A percentile compares a stretch with the other conserved stretches of the same genome.
These are phyloP conservation scores for Limnomonas spitsbergensis DNA, from an alignment of 139 green algal genomes.

Conservation along the genomic window DNA sequence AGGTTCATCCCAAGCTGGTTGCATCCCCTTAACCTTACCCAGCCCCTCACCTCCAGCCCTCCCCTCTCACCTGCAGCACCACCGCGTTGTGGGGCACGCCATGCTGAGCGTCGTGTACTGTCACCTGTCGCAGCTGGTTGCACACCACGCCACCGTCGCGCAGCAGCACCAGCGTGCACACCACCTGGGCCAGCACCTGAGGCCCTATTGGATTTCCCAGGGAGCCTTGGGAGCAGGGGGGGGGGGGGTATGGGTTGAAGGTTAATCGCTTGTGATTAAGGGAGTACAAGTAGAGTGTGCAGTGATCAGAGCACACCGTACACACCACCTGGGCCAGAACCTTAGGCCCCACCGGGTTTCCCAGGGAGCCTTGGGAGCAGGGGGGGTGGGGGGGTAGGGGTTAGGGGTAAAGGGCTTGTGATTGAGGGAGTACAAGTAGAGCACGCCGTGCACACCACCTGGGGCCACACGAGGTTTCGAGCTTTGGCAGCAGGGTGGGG, in stretches of 20 bases:
- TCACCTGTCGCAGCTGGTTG: slow-evolving; percentile 25
- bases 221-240: too few relatives aligned
- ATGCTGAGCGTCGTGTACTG: slow-evolving; percentile 27
- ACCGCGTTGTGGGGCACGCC: slow-evolving; percentile 30
- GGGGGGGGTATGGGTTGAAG: too few relatives aligned
- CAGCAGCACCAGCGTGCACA: slow-evolving; percentile 24
- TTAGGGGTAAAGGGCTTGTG: too few relatives aligned
- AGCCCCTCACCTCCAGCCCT: too few relatives aligned
- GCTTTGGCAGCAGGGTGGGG: too few relatives aligned
- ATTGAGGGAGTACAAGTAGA: neutral
- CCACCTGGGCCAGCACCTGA: slow-evolving; percentile 30
- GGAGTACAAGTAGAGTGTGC: neutral
- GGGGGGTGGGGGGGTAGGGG: too few relatives aligned
- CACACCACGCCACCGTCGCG: slow-evolving; percentile 5
- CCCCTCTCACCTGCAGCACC: slow-evolving; percentile 38
- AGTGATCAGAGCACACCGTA: neutral
- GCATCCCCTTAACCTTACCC: too few relatives aligned
- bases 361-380: neutral
- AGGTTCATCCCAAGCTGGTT: too few relatives aligned
- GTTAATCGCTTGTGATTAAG: too few relatives aligned
- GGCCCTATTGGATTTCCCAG: neutral
- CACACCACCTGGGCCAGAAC: slow-evolving; percentile 36
- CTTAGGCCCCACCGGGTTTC: neutral
- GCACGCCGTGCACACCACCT: neutral
- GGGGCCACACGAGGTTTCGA: neutral